phyloP scores from a whole-genome alignment of 2,329 filamentous ascomycete genomes.

The Fusarium abutilonis region DNA sequence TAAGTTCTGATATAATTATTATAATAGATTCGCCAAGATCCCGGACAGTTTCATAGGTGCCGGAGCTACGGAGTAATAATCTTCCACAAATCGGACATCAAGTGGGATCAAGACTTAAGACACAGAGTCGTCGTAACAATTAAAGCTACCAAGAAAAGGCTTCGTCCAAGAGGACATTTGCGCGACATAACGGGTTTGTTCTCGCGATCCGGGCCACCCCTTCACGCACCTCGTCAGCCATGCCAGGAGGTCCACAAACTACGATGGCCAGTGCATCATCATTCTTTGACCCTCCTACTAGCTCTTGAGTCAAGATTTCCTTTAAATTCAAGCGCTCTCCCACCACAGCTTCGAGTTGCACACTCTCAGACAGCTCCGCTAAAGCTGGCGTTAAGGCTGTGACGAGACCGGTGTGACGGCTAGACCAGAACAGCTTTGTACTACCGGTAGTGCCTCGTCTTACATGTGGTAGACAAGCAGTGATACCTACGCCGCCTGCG shows the following conservation, averaged over 20 bases:
- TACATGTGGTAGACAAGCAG: constrained; percentile 45
- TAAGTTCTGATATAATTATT: too few relatives aligned
- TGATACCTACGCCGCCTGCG: constrained; percentile 49
- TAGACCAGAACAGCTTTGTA: constrained; percentile 43
- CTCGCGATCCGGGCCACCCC: constrained; percentile 38
- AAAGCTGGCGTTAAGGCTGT: constrained; percentile 30
- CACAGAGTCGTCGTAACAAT: too few relatives aligned
- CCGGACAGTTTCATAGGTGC: too few relatives aligned
- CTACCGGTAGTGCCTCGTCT: constrained; percentile 14
- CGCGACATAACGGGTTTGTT: constrained; percentile 26
- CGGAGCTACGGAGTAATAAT: too few relatives aligned
- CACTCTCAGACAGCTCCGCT: constrained; percentile 18
- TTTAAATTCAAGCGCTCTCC: constrained; percentile 39
- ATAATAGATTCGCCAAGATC: too few relatives aligned
- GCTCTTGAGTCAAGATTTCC: constrained; percentile 37
- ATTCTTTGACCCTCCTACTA: constrained; percentile 23
- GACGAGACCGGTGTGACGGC: constrained; percentile 33
- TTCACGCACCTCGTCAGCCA: constrained; percentile 46
- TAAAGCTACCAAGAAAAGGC: constrained; percentile 42
- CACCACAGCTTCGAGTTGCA: constrained; percentile 39
- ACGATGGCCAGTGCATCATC: constrained; percentile 40
- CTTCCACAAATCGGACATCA: too few relatives aligned
- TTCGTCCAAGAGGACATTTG: constrained; percentile 44
- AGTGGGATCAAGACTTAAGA: too few relatives aligned
- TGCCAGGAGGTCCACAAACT: constrained; percentile 45